Evolutionary conservation across 2,329 filamentous ascomycete genomes (phyloP).

Genomic region (Atkinsonella texensis): DNA sequence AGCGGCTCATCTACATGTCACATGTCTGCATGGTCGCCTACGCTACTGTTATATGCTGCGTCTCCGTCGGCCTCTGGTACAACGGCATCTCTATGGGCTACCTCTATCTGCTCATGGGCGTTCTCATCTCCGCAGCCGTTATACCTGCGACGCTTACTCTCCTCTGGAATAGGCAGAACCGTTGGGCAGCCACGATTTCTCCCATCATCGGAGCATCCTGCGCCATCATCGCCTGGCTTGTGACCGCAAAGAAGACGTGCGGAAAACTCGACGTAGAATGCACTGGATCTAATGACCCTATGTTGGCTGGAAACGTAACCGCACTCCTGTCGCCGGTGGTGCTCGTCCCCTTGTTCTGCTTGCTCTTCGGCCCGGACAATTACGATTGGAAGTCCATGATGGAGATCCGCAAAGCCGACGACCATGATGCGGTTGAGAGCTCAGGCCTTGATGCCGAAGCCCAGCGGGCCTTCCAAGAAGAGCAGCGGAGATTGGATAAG

Average conservation of each 20-base stretch:
- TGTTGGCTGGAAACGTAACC: slow-evolving; percentile 78
- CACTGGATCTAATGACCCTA: slow-evolving; percentile 73
- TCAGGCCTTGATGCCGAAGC: slow-evolving; percentile 35
- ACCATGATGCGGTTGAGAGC: slow-evolving; percentile 54
- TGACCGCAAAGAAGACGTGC: slow-evolving; percentile 58
- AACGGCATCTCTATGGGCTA: slow-evolving; percentile 79
- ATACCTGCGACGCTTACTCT: slow-evolving; percentile 72
- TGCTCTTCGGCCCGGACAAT: slow-evolving; percentile 45
- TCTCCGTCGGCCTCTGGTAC: slow-evolving; percentile 64
- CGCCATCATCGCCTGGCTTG: slow-evolving; percentile 62
- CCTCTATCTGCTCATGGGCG: slow-evolving; percentile 81
- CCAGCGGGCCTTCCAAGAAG: slow-evolving; percentile 25
- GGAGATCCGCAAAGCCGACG: slow-evolving; percentile 65
- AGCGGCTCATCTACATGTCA: slow-evolving; percentile 69
- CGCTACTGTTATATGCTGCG: slow-evolving; percentile 63
- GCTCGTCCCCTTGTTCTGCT: slow-evolving; percentile 65
- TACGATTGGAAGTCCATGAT: slow-evolving; percentile 85
- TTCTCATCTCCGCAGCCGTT: slow-evolving; percentile 77
- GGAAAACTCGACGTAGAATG: slow-evolving; percentile 58
- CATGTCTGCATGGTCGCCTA: slow-evolving; percentile 59
- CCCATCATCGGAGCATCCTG: slow-evolving; percentile 56
- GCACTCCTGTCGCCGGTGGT: slow-evolving; percentile 66
- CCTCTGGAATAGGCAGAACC: slow-evolving; percentile 69
- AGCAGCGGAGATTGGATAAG: slow-evolving; percentile 38
- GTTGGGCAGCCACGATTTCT: slow-evolving; percentile 54